Evolutionary conservation across 2,329 filamentous ascomycete genomes (phyloP).

Genomic region (Exophiala mesophila): DNA sequence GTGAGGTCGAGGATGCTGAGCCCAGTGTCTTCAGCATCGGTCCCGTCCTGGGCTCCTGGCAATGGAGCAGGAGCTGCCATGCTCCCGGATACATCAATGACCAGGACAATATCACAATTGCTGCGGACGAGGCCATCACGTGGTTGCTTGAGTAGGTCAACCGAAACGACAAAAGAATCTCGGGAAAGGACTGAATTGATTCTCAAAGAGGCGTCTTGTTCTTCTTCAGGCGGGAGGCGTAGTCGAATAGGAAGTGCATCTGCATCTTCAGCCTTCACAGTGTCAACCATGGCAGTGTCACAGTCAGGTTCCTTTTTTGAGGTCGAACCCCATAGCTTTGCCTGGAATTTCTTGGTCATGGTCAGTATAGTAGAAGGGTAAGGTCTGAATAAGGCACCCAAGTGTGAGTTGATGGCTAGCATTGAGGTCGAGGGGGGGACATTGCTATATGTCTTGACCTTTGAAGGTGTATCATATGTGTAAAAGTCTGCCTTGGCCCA

Average conservation of each 20-base stretch:
- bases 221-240: too few relatives aligned
- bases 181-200: conserved; percentile 20
- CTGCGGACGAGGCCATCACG: conserved; percentile 30
- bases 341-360: too few relatives aligned
- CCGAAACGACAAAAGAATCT: conserved; percentile 24
- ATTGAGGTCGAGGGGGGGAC: too few relatives aligned
- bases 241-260: conserved; percentile 7
- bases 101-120: conserved; percentile 57
- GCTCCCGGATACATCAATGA: conserved; percentile 58
- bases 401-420: too few relatives aligned
- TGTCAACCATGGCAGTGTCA: conserved; percentile 2
- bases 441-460: too few relatives aligned
- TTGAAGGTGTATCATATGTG: too few relatives aligned
- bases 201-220: conserved; percentile 3
- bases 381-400: too few relatives aligned
- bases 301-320: too few relatives aligned
- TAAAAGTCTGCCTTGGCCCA: too few relatives aligned
- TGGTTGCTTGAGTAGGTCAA: conserved; percentile 24
- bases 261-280: conserved; percentile 9
- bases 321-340: too few relatives aligned
- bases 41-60: conserved; percentile 32
- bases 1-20: conserved; percentile 55
- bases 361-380: too few relatives aligned
- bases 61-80: conserved; percentile 49
- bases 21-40: conserved; percentile 43